Base-by-base conservation (phyloP, 148 eudicot species). In the Dianthus caryophyllus region DNA sequence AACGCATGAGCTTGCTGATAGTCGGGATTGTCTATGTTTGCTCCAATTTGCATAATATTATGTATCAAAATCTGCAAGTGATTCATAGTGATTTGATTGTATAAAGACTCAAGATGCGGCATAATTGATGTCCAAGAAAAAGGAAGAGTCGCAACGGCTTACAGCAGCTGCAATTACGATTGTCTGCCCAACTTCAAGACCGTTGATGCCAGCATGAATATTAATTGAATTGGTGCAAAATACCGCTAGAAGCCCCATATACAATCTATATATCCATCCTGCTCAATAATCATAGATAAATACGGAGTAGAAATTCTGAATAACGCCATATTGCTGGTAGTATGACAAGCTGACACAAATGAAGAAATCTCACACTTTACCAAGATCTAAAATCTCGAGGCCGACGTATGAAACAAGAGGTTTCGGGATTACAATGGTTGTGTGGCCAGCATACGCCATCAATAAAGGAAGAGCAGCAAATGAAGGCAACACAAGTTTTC, bases 371-470 rank as follows among this genome's bases (percentile, higher is more conserved):
- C 30, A 33, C 43, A 64, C 18, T 30, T 64, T 84, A 94, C 98
- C 98, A 73, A 94, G 78, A 80, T 94, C 98, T 77, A 89, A 75
- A 59, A 94, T 71, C 57, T 88, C 88, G 24, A 82, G 51, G 55
- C 97, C 96, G 72, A 94, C 77, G 76, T 84, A 88, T 26, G 85
- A 80, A 67, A 81, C 76, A 49, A 94, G 84, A 64, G 98, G 98
- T 80, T 90, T 94, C 69, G 98, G 98, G 58, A 94, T 86, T 65
- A 90, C 68, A 55, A 90, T 88, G 39, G 92, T 85, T 69, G 98
- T 94, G 78, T 94, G 98, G 54, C 98, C 98, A 70, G 98, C 97
- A 83, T 94, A 94, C 43, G 98, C 98, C 98, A 94, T 90, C 86
- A 90, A 81, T 60, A 94, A 73, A 15, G 98, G 96, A 75, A 94